Conservation (phyloP, 306 rosid genomes). For the Elaeagnus macrophylla region DNA sequence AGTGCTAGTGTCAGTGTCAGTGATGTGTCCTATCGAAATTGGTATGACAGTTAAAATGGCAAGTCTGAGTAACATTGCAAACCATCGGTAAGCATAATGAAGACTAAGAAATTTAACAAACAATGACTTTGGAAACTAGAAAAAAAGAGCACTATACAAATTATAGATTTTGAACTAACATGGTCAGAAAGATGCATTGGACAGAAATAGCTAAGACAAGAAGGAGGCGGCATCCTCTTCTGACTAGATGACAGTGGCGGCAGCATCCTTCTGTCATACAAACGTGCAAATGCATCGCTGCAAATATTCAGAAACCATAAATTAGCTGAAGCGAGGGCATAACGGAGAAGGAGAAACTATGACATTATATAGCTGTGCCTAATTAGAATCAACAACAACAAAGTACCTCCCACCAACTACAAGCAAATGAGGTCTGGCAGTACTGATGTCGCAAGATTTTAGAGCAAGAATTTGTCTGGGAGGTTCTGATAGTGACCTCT, state of each 20-base stretch:
- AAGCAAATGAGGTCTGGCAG: conserved; percentile 85
- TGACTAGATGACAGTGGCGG: conserved; percentile 67
- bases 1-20: no score
- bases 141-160: conserved; percentile 4
- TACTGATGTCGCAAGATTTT: conserved; percentile 88
- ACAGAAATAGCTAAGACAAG: conserved; percentile 88
- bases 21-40: no score
- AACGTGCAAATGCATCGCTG: conserved; percentile 96
- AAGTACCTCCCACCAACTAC: conserved; percentile 95
- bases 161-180: conserved; percentile 43
- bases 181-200: conserved; percentile 97
- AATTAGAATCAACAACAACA: conserved; percentile 20
- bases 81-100: background rate
- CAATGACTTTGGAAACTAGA: background rate
- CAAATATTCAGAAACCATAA: conserved; percentile 24
- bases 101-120: background rate
- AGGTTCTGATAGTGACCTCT: conserved; percentile 85
- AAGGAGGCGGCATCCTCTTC: conserved; percentile 74
- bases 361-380: conserved; percentile 6
- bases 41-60: background rate
- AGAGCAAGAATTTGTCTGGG: conserved; percentile 75
- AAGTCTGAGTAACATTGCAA: background rate
- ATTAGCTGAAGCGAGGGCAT: conserved; percentile 6
- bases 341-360: conserved; percentile 1
- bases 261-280: conserved; percentile 95